phyloP scores from a whole-genome alignment of 805 yeast species.

The Starmerella bacillaris region DNA sequence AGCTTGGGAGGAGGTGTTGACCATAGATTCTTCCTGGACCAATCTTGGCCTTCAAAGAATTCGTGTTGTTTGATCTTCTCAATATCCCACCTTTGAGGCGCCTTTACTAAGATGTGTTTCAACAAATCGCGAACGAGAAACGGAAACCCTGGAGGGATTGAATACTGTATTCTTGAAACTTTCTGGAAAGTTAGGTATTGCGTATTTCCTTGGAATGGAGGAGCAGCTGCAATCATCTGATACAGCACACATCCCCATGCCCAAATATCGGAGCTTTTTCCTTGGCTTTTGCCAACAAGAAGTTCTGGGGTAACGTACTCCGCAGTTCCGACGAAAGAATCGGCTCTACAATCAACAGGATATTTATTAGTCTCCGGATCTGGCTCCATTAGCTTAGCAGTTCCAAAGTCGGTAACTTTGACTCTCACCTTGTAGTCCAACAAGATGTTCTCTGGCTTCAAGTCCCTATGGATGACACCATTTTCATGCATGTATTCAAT shows the following conservation, averaged over 20 bases:
- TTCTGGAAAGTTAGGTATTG: conserved; percentile 79
- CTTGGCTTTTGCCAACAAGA: conserved; percentile 57
- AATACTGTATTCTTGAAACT: conserved; percentile 59
- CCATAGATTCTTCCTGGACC: conserved; percentile 63
- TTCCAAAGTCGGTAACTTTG: conserved; percentile 93
- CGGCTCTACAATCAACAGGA: conserved; percentile 26
- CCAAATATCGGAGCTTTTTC: conserved; percentile 80
- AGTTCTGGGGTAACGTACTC: conserved; percentile 92
- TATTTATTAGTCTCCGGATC: conserved; percentile 18
- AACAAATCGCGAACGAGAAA: conserved; percentile 47
- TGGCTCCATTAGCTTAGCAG: conserved; percentile 59
- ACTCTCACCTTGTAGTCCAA: conserved; percentile 71
- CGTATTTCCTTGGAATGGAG: conserved; percentile 76
- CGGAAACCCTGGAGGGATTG: conserved; percentile 54
- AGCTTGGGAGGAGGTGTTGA: conserved; percentile 44
- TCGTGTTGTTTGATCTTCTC: conserved; percentile 42
- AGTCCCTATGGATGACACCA: conserved; percentile 83
- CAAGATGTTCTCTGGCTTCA: conserved; percentile 85
- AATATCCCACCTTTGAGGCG: conserved; percentile 44
- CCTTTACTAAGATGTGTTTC: conserved; percentile 46
- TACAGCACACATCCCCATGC: conserved; percentile 78
- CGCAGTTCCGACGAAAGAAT: conserved; percentile 91
- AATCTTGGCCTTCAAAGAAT: conserved; percentile 53
- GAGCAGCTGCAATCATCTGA: conserved; percentile 66
- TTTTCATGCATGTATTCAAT: conserved; percentile 71